These are phyloP conservation scores for Acanthamoeba divionensis DNA, from an alignment of 208 protist species.

Conservation along the genomic window DNA sequence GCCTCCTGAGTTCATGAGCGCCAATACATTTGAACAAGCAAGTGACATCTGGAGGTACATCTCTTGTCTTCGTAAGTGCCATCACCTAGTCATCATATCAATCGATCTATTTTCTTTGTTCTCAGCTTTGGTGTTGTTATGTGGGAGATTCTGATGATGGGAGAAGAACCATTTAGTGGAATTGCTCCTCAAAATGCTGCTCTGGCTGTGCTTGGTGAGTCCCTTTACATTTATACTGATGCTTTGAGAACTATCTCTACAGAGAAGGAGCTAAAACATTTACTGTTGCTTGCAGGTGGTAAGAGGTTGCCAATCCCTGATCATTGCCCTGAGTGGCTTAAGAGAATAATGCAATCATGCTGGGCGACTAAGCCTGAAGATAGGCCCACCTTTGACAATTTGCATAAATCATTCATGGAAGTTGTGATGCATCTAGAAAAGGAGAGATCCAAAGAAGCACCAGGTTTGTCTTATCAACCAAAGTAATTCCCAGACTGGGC, in stretches of 20 bases:
- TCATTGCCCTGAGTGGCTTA: not conserved
- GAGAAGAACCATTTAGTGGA: slow-evolving; percentile 25
- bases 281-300: too few relatives aligned
- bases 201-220: not conserved
- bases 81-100: not conserved
- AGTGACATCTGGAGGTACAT: not conserved
- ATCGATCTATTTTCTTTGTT: not conserved
- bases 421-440: too few relatives aligned
- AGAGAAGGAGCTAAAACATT: too few relatives aligned
- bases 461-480: too few relatives aligned
- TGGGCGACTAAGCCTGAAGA: slow-evolving; percentile 39
- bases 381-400: not conserved
- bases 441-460: too few relatives aligned
- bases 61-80: not conserved
- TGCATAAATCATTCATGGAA: not conserved
- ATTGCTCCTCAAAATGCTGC: not conserved
- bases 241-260: too few relatives aligned
- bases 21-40: not conserved
- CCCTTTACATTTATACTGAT: too few relatives aligned
- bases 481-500: too few relatives aligned
- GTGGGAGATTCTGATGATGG: slow-evolving; percentile 53
- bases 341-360: not conserved
- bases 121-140: slow-evolving; percentile 33
- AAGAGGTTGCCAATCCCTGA: not conserved
- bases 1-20: slow-evolving; percentile 23